Conservation (phyloP, 1,284 basidiomycete species). For the Apiotrichum gamsii region DNA sequence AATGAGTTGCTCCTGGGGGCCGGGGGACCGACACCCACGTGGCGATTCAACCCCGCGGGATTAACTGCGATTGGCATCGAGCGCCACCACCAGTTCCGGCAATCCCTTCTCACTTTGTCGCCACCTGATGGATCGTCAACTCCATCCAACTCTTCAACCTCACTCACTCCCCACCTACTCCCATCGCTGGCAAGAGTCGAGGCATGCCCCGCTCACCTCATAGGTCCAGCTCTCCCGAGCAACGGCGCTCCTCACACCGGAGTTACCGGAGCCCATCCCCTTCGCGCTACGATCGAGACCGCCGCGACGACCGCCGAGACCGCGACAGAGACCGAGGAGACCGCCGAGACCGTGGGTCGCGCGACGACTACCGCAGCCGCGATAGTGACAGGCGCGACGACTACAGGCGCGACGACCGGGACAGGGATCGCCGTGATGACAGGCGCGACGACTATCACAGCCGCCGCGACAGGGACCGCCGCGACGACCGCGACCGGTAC, state of each 20-base stretch:
- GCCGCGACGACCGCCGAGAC: slow-evolving; percentile 3
- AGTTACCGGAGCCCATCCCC: slow-evolving; percentile 16
- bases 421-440: slow-evolving; percentile 6
- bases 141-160: too few relatives aligned
- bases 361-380: slow-evolving; percentile 5
- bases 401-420: slow-evolving; percentile 4
- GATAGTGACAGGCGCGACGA: slow-evolving; percentile 6
- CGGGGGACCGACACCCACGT: too few relatives aligned
- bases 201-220: slow-evolving; percentile 23
- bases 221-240: slow-evolving; percentile 23
- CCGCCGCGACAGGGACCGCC: slow-evolving; percentile 11
- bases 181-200: too few relatives aligned
- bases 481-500: slow-evolving; percentile 16
- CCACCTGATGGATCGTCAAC: too few relatives aligned
- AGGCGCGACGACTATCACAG: slow-evolving; percentile 5
- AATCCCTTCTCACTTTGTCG: too few relatives aligned
- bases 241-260: slow-evolving; percentile 22
- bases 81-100: too few relatives aligned
- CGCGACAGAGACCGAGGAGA: slow-evolving; percentile 8
- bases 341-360: too few relatives aligned
- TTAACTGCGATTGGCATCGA: too few relatives aligned
- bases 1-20: too few relatives aligned
- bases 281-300: slow-evolving; percentile 6
- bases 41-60: too few relatives aligned
- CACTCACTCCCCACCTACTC: too few relatives aligned